Base-by-base conservation (phyloP, 768 basidiomycete genomes). In the Gloeopeniophorella convolvens region DNA sequence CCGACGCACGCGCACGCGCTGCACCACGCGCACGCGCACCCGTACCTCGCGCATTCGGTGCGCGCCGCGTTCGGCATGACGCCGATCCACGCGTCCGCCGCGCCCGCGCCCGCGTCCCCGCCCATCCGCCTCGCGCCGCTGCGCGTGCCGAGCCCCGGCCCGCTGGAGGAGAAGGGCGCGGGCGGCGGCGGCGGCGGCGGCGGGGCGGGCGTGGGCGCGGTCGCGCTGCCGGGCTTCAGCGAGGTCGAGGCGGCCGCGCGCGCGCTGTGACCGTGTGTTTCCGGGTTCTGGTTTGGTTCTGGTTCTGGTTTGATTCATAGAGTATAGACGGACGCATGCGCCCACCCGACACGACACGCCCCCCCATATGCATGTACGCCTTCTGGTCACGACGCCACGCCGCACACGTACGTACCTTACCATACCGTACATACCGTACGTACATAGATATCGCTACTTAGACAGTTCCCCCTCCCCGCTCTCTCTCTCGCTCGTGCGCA, bases 61-160 rank as follows among this genome's bases (percentile, higher is more conserved):
- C 81, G 88, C 32, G 73, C 83, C 27, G 92, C 91, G 41, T 96
- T 96, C 57, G 89, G 87, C 3, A 94, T 93, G 88, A 92, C 91
- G 5, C 89, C 89, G 0, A 89, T 91, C 32, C 76, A 76, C 51
- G 59, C 63, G 35, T 60, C 62, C 42, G 53, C 61, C n/a, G 66
- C 71, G 3, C 66, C 70, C 67, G 52, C 68, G 62, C 58, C 23
- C 30, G 54, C 36, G 50, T 62, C 78, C 7, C 86, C 87, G 23
- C 86, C 85, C 1, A 88, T 89, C 51, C 79, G 71, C 45, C 66
- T 89, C 4, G 76, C 87, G 26, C 87, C 87, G 37, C 65, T 89
- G 45, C 82, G 83, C 59, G 65, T 77, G 30, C 65, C 63, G 41
- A 60, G 70, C 13, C 60, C 65, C 30, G 60, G 62, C 8, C 57